Conservation (phyloP, 2,329 filamentous ascomycete genomes). For the Aspergillus quadricinctus region DNA sequence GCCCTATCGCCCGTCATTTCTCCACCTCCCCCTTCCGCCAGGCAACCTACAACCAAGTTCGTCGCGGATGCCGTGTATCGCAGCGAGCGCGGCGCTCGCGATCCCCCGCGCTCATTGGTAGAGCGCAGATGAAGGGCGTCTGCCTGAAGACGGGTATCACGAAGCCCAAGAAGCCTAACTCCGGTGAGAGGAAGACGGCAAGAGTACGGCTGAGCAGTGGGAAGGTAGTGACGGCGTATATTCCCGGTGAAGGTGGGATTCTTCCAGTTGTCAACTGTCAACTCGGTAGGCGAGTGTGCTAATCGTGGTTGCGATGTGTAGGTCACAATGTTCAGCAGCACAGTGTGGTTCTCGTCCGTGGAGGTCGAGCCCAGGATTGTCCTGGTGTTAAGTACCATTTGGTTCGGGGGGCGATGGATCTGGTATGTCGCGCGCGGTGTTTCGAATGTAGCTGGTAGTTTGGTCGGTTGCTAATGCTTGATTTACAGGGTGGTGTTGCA, state of each 20-base stretch:
- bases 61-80: slow-evolving; percentile 69
- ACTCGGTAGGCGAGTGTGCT: not conserved
- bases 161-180: slow-evolving; percentile 98
- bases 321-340: slow-evolving; percentile 98
- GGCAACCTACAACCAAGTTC: slow-evolving; percentile 70
- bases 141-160: slow-evolving; percentile 91
- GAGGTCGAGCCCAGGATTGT: slow-evolving; percentile 92
- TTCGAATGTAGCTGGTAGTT: not conserved
- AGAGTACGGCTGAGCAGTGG: slow-evolving; percentile 85
- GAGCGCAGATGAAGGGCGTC: slow-evolving; percentile 88
- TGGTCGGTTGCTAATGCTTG: slow-evolving; percentile 22
- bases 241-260: slow-evolving; percentile 75
- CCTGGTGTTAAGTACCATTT: slow-evolving; percentile 96
- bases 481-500: slow-evolving; percentile 74
- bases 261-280: not conserved
- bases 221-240: slow-evolving; percentile 85
- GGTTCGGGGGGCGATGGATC: slow-evolving; percentile 83
- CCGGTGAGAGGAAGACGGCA: slow-evolving; percentile 91
- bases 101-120: slow-evolving; percentile 73
- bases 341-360: slow-evolving; percentile 92
- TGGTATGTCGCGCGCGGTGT: slow-evolving; percentile 59
- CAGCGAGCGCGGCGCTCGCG: slow-evolving; percentile 80
- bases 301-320: slow-evolving; percentile 22
- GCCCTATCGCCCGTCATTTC: slow-evolving; percentile 43
- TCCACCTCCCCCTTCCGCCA: slow-evolving; percentile 53